These are phyloP conservation scores for Dipodascopsis tothii DNA, from an alignment of 805 yeast genomes.

Conservation along the genomic window DNA sequence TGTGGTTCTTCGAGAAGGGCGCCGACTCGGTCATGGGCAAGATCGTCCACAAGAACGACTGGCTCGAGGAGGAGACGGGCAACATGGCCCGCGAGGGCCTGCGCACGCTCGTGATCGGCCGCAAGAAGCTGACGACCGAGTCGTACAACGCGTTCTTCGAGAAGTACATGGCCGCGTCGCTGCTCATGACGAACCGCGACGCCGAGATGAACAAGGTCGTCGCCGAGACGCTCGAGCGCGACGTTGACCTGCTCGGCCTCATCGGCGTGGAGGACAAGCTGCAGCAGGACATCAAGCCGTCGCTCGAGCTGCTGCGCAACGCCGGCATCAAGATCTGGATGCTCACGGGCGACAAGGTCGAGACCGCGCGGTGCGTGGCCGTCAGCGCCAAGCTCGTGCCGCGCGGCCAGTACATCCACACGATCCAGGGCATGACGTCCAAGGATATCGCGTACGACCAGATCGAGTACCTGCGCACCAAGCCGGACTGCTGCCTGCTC, in stretches of 20 bases:
- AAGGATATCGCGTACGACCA: constrained; percentile 66
- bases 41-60: constrained; percentile 79
- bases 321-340: constrained; percentile 98
- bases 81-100: constrained; percentile 98
- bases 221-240: constrained; percentile 63
- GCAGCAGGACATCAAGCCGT: constrained; percentile 83
- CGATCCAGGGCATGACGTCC: constrained; percentile 56
- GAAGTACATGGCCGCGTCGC: constrained; percentile 63
- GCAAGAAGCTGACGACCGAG: constrained; percentile 55
- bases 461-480: constrained; percentile 61
- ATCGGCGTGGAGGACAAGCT: constrained; percentile 97
- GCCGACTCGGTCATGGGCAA: constrained; percentile 90
- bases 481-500: constrained; percentile 63
- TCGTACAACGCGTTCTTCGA: constrained; percentile 55
- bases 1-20: constrained; percentile 86
- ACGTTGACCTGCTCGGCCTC: constrained; percentile 77
- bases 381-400: constrained; percentile 89
- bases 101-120: constrained; percentile 88
- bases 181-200: constrained; percentile 77
- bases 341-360: constrained; percentile 98
- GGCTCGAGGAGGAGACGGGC: constrained; percentile 96
- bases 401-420: constrained; percentile 89
- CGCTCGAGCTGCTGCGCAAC: constrained; percentile 84
- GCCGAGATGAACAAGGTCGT: constrained; percentile 61
- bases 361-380: constrained; percentile 95